These are phyloP conservation scores for Kodamaea sp. DNA, from an alignment of 1,139 yeast species.

Conservation along the genomic window DNA sequence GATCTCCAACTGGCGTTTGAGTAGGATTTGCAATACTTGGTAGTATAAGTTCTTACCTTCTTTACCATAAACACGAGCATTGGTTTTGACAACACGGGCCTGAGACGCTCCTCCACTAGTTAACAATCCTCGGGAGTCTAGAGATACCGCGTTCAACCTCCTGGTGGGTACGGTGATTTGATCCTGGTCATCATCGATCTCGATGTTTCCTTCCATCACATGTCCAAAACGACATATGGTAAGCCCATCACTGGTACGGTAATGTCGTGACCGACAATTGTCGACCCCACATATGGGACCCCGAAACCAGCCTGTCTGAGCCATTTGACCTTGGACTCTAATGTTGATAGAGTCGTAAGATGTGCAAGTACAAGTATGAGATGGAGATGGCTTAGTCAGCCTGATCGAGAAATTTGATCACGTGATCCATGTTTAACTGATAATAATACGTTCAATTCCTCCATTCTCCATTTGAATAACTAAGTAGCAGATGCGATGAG, in stretches of 20 bases:
- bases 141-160: constrained; percentile 46
- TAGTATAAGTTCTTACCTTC: constrained; percentile 50
- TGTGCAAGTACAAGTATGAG: no score
- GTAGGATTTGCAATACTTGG: constrained; percentile 55
- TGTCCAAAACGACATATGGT: constrained; percentile 89
- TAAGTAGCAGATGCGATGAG: no score
- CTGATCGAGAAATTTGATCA: no score
- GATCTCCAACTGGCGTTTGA: constrained; percentile 47
- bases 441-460: no score
- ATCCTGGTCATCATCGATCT: constrained; percentile 76
- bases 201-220: constrained; percentile 77
- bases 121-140: constrained; percentile 15
- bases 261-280: constrained; percentile 80
- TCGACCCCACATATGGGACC: constrained; percentile 90
- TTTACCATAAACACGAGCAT: constrained; percentile 45
- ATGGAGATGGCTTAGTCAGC: no score
- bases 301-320: constrained; percentile 54
- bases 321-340: no score
- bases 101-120: constrained; percentile 11
- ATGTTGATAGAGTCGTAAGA: no score
- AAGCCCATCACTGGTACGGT: constrained; percentile 72
- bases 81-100: constrained; percentile 2
- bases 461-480: no score
- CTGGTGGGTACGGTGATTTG: constrained; percentile 51
- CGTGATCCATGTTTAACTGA: no score